A percentile compares a stretch with the other conserved stretches of the same genome.
These are phyloP conservation scores for Magnolia changhungtana DNA, from an alignment of 164 flowering plant species.

Conservation along the genomic window DNA sequence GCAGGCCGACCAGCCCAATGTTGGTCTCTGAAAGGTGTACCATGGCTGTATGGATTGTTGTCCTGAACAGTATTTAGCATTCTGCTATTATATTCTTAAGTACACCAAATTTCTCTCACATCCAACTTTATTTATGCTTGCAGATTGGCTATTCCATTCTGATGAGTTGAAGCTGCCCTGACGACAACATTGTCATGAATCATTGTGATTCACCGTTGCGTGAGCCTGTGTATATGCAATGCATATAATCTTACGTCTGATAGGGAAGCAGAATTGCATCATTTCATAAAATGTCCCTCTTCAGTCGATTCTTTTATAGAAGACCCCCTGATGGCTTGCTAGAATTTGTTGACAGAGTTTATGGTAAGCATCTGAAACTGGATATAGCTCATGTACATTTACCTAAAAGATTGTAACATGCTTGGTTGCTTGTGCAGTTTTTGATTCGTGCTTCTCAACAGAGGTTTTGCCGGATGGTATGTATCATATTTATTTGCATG, in stretches of 20 bases:
- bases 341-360: constrained; percentile 85
- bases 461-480: constrained; percentile 81
- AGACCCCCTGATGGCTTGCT: constrained; percentile 98
- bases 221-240: not conserved
- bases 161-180: too few relatives aligned
- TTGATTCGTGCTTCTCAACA: constrained; percentile 94
- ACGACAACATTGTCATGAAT: too few relatives aligned
- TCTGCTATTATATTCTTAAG: not conserved
- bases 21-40: too few relatives aligned
- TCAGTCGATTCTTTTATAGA: constrained; percentile 84
- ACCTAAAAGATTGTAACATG: not conserved
- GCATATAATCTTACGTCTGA: not conserved
- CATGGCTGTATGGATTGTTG: too few relatives aligned
- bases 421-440: constrained; percentile 54
- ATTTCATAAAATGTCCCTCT: constrained; percentile 47
- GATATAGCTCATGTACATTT: not conserved
- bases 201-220: too few relatives aligned
- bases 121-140: not conserved
- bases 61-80: too few relatives aligned
- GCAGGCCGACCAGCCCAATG: too few relatives aligned
- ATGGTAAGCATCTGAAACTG: constrained; percentile 42
- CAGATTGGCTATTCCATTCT: too few relatives aligned
- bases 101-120: not conserved
- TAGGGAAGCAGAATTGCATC: not conserved
- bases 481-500: constrained; percentile 81